Percentiles rank a stretch among this genome's conserved stretches.
These are phyloP conservation scores for Butyriboletus loyo DNA, from an alignment of 768 basidiomycete species.

Conservation along the genomic window DNA sequence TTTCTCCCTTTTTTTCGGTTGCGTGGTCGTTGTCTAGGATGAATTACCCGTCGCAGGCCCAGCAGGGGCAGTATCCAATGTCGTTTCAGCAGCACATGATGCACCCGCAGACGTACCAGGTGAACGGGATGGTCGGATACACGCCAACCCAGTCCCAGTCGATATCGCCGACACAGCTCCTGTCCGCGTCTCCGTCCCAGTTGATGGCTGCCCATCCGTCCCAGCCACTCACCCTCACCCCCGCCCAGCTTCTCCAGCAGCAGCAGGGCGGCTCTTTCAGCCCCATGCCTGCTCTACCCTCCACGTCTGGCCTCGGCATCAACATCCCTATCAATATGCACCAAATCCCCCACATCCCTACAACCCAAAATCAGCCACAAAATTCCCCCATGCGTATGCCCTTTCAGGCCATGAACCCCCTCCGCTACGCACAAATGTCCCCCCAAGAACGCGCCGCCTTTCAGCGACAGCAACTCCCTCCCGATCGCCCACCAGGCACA, in stretches of 20 bases:
- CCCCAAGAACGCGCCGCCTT: constrained; percentile 28
- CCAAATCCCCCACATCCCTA: constrained; percentile 19
- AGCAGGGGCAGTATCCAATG: constrained; percentile 26
- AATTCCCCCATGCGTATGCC: constrained; percentile 23
- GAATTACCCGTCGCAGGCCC: constrained; percentile 24
- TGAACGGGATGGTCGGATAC: constrained; percentile 4
- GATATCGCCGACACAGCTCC: constrained; percentile 18
- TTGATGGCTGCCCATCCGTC: constrained; percentile 19
- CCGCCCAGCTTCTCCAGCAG: constrained; percentile 36
- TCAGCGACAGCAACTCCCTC: constrained; percentile 27
- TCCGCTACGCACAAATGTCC: constrained; percentile 29
- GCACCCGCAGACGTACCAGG: constrained; percentile 17
- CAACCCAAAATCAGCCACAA: constrained; percentile 17
- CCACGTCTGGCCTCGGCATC: constrained; percentile 1
- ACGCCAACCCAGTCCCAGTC: constrained; percentile 13
- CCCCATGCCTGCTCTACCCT: constrained; percentile 10
- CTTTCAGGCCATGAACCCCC: constrained; percentile 16
- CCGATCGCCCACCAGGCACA: constrained; percentile 18
- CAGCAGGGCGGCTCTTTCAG: constrained; percentile 25
- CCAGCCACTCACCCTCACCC: constrained; percentile 30
- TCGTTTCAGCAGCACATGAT: constrained; percentile 21
- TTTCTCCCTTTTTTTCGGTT: not conserved
- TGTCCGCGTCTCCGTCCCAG: constrained; percentile 8
- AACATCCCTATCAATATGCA: constrained; percentile 18
- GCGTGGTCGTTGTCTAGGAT: constrained; percentile 3